Percentiles rank a stretch among this genome's conserved stretches.
Evolutionary conservation across 768 basidiomycete species (phyloP).

Genomic region (Psilocybe azurescens): DNA sequence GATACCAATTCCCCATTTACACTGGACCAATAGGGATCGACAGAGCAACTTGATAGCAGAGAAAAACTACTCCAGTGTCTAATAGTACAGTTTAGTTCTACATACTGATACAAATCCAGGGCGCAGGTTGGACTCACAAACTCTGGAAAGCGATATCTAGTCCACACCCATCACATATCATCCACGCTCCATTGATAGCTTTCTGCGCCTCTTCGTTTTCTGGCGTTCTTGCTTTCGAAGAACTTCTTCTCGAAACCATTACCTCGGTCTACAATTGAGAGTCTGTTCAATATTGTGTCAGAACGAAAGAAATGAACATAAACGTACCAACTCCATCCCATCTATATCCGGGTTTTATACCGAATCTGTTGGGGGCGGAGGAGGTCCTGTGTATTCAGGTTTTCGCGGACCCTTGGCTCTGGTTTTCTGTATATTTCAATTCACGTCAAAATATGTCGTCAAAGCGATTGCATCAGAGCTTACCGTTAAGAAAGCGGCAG

Average conservation of each 20-base stretch:
- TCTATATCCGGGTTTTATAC: conserved; percentile 92
- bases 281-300: conserved; percentile 1
- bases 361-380: conserved; percentile 93
- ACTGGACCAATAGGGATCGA: neutral
- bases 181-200: conserved; percentile 89
- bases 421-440: conserved; percentile 61
- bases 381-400: conserved; percentile 88
- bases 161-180: conserved; percentile 79
- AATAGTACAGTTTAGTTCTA: neutral
- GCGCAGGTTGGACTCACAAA: neutral
- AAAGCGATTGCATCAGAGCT: conserved; percentile 24
- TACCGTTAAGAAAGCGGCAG: conserved; percentile 91
- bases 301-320: conserved; percentile 2
- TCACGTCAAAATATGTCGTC: neutral
- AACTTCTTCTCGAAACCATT: conserved; percentile 95
- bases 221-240: conserved; percentile 84
- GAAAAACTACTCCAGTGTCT: neutral
- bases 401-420: conserved; percentile 72
- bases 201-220: conserved; percentile 70
- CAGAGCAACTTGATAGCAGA: neutral
- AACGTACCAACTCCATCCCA: conserved; percentile 97
- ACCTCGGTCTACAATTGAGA: conserved; percentile 66
- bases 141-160: neutral
- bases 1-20: neutral
- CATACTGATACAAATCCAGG: neutral